Evolutionary conservation across 257 asterid species (phyloP).

Genomic region (Plantago major): DNA sequence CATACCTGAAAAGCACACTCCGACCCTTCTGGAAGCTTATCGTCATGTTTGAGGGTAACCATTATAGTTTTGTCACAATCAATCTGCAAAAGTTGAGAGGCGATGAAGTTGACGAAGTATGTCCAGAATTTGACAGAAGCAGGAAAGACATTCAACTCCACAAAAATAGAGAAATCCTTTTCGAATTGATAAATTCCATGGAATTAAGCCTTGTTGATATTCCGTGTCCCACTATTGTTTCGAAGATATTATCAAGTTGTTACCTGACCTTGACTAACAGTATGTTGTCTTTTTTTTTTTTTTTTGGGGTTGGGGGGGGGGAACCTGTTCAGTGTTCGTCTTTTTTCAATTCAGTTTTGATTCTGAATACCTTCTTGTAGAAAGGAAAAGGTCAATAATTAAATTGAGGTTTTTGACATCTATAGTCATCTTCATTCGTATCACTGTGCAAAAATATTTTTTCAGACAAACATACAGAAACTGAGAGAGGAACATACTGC

Average conservation of each 20-base stretch:
- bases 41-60: conserved; percentile 93
- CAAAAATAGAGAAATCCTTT: no score
- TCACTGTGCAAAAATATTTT: background rate
- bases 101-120: conserved; percentile 1
- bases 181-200: no score
- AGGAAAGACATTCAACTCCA: background rate
- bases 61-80: conserved; percentile 96
- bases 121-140: background rate
- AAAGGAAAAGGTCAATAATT: no score
- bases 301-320: no score
- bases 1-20: conserved; percentile 95
- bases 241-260: background rate
- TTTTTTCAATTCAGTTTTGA: no score
- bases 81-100: conserved; percentile 36
- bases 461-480: conserved; percentile 17
- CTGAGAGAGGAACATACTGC: conserved; percentile 54
- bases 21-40: conserved; percentile 92
- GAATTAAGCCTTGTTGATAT: no score
- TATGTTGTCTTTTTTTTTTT: no score
- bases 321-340: no score
- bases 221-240: no score
- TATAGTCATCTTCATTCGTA: no score
- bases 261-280: background rate
- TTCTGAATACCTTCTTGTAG: no score
- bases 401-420: no score